A percentile compares a stretch with the other conserved stretches of the same genome.
Conservation (phyloP, 2,329 filamentous ascomycete genomes). For the Nemania sp. region DNA sequence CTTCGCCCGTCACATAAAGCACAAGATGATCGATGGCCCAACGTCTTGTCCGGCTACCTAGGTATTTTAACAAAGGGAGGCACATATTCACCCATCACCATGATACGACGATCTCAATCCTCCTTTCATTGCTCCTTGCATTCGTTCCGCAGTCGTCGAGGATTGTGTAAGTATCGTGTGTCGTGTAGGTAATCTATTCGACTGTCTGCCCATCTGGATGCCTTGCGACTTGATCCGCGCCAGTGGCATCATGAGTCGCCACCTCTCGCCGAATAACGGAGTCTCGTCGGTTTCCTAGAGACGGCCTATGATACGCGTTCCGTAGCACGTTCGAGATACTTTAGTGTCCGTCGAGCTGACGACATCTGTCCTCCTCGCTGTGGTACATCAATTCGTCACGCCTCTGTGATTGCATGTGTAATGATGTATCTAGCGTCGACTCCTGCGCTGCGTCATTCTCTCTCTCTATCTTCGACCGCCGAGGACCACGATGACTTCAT, state of each 20-base stretch:
- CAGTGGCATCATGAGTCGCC: slow-evolving; percentile 11
- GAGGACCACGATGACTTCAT: too few species aligned
- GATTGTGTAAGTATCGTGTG: not conserved
- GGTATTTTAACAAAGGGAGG: too few species aligned
- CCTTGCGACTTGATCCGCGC: slow-evolving; percentile 16
- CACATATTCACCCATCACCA: too few species aligned
- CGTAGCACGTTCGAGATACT: not conserved
- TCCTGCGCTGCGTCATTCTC: not conserved
- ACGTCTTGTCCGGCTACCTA: too few species aligned
- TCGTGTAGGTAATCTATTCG: slow-evolving; percentile 4
- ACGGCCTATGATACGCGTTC: too few species aligned
- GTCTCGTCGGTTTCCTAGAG: too few species aligned
- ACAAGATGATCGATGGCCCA: too few species aligned
- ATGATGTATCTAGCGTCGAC: not conserved
- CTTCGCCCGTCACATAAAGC: too few species aligned
- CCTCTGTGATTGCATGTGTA: not conserved
- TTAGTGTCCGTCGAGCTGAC: slow-evolving; percentile 3
- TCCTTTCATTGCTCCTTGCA: slow-evolving; percentile 5
- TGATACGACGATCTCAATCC: not conserved
- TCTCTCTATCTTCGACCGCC: not conserved
- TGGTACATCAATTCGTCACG: slow-evolving; percentile 1
- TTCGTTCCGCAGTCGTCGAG: not conserved
- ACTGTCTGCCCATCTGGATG: slow-evolving; percentile 18
- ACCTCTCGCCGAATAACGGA: slow-evolving; percentile 11
- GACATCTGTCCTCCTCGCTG: slow-evolving; percentile 3